Conservation (phyloP, 2,329 filamentous ascomycete genomes). For the Phialophora verrucosa region DNA sequence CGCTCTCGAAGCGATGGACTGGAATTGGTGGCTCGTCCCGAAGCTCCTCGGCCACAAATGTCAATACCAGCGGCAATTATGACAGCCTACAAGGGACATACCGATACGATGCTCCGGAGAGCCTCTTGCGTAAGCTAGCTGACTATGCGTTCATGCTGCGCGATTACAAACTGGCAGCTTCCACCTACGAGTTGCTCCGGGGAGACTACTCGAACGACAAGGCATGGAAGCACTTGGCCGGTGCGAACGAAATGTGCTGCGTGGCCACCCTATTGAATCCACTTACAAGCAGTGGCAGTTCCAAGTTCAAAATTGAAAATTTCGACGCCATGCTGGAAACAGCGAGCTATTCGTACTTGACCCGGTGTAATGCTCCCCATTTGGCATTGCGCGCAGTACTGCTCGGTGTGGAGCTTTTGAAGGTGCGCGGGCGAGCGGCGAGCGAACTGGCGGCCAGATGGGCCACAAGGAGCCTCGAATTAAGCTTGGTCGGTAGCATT, state of each 20-base stretch:
- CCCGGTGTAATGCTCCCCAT: slow-evolving; percentile 78
- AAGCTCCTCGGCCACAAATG: slow-evolving; percentile 58
- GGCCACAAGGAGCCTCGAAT: slow-evolving; percentile 80
- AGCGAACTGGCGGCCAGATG: slow-evolving; percentile 87
- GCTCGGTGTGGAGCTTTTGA: slow-evolving; percentile 79
- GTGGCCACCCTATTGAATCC: slow-evolving; percentile 80
- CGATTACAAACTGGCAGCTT: slow-evolving; percentile 91
- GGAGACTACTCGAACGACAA: slow-evolving; percentile 93
- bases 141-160: slow-evolving; percentile 97
- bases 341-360: slow-evolving; percentile 89
- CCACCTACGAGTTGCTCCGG: slow-evolving; percentile 87
- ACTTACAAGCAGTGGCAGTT: slow-evolving; percentile 67
- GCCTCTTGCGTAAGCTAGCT: slow-evolving; percentile 87
- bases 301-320: slow-evolving; percentile 78
- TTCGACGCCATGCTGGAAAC: slow-evolving; percentile 88
- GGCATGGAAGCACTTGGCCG: slow-evolving; percentile 94
- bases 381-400: slow-evolving; percentile 78
- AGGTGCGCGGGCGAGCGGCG: slow-evolving; percentile 76
- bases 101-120: slow-evolving; percentile 80
- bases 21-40: slow-evolving; percentile 75
- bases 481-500: slow-evolving; percentile 67
- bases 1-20: slow-evolving; percentile 86
- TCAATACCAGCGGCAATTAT: slow-evolving; percentile 67
- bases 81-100: slow-evolving; percentile 81
- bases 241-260: slow-evolving; percentile 92